Conservation (phyloP, 192 early-diverging fungal genomes). For the Coemansia biformis region DNA sequence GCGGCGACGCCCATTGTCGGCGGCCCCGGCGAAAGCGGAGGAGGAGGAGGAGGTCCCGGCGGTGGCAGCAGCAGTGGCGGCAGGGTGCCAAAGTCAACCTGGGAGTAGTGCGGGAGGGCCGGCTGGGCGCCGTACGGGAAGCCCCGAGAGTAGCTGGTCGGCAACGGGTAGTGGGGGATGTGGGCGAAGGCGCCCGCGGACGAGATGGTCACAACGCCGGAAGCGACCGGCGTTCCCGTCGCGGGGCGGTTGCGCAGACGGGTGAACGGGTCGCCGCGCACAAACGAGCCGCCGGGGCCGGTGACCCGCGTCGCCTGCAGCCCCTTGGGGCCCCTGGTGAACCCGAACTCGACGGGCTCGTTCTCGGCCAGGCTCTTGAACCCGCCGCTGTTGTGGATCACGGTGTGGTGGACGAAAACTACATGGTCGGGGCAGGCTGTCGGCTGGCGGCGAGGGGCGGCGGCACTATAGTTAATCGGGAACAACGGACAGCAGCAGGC, state of each 20-base stretch:
- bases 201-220: not conserved
- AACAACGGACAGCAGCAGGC: too few species aligned
- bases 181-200: constrained; percentile 7
- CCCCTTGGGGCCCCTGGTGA: constrained; percentile 71
- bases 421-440: too few species aligned
- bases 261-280: constrained; percentile 70
- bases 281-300: constrained; percentile 63
- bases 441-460: too few species aligned
- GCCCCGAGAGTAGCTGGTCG: constrained; percentile 18
- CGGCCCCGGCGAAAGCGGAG: too few species aligned
- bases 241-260: constrained; percentile 20
- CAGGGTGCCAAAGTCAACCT: constrained; percentile 11
- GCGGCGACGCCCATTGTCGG: not conserved
- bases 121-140: constrained; percentile 18
- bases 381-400: constrained; percentile 68
- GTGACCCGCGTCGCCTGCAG: constrained; percentile 77
- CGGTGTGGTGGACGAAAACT: constrained; percentile 78
- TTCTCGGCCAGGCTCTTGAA: constrained; percentile 73
- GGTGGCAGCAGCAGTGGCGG: constrained; percentile 3
- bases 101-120: constrained; percentile 19
- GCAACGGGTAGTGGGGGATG: constrained; percentile 18
- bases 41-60: too few species aligned
- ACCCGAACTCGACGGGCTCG: constrained; percentile 63
- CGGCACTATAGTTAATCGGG: too few species aligned
- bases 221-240: not conserved